Conservation (phyloP, 1,284 basidiomycete genomes). For the Mrakiaceae sp. region DNA sequence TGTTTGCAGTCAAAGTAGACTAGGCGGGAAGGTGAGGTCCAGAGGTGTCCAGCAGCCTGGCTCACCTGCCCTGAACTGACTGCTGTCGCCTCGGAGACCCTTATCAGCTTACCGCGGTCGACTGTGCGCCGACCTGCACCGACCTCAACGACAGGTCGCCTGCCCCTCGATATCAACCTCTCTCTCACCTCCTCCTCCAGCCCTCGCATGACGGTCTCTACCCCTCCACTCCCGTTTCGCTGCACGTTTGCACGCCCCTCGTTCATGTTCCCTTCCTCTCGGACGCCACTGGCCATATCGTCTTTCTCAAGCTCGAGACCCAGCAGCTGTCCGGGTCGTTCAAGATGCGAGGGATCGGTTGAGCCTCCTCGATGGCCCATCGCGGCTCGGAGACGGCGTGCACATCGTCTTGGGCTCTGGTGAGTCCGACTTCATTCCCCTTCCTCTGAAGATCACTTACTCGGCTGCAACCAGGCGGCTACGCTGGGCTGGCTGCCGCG, state of each 20-base stretch:
- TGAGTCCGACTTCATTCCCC: neutral
- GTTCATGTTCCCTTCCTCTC: neutral
- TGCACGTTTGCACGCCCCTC: neutral
- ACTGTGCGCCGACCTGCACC: too few species aligned
- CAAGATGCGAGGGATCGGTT: neutral
- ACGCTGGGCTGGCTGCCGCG: neutral
- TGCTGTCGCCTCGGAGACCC: too few species aligned
- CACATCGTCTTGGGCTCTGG: neutral
- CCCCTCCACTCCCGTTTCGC: neutral
- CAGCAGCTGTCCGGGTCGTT: neutral
- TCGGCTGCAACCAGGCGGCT: neutral
- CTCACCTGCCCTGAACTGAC: too few species aligned
- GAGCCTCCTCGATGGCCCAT: neutral
- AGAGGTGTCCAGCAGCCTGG: too few species aligned
- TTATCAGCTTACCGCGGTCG: too few species aligned
- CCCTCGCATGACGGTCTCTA: too few species aligned
- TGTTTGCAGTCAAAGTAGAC: too few species aligned
- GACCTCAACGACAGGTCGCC: too few species aligned
- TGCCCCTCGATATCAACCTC: too few species aligned
- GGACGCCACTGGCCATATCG: neutral
- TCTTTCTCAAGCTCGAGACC: neutral
- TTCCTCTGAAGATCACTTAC: neutral
- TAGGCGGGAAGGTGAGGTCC: too few species aligned
- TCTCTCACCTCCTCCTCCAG: too few species aligned
- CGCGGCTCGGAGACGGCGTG: neutral